phyloP scores from a whole-genome alignment of 139 green algal genomes.

The Chlamydomonas incerta region DNA sequence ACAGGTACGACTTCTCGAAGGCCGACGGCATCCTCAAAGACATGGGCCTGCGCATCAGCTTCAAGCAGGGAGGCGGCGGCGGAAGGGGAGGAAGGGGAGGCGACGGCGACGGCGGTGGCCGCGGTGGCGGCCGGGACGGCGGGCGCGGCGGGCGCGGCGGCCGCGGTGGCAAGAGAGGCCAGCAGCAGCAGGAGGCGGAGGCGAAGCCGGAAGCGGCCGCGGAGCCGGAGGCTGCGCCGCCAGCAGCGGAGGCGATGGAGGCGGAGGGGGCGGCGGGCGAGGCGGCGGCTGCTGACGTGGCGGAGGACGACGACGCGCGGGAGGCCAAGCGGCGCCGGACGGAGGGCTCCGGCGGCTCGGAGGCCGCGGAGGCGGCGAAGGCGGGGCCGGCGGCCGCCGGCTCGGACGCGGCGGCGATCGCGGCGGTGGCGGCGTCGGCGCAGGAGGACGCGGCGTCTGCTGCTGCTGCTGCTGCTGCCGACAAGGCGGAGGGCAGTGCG shows the following conservation, averaged over 20 bases:
- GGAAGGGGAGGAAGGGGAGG: not conserved
- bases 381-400: slow-evolving; percentile 5
- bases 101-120: slow-evolving; percentile 5
- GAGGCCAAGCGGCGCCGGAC: slow-evolving; percentile 18
- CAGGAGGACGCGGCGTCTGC: not conserved
- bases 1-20: slow-evolving; percentile 75
- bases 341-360: not conserved
- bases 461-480: not conserved
- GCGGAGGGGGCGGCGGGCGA: not conserved
- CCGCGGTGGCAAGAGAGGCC: not conserved
- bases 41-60: slow-evolving; percentile 63
- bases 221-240: not conserved
- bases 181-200: not conserved
- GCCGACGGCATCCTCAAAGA: slow-evolving; percentile 71
- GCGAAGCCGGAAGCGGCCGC: not conserved
- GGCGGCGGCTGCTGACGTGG: not conserved
- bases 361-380: slow-evolving; percentile 12
- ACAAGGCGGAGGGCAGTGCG: not conserved
- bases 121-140: not conserved
- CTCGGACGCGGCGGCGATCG: not conserved
- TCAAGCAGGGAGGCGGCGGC: slow-evolving; percentile 5
- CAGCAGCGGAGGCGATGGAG: not conserved
- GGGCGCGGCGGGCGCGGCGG: not conserved
- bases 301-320: not conserved
- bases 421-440: not conserved